Evolutionary conservation across 2,329 filamentous ascomycete species (phyloP).

Genomic region (Colletotrichum lindemuthianum): DNA sequence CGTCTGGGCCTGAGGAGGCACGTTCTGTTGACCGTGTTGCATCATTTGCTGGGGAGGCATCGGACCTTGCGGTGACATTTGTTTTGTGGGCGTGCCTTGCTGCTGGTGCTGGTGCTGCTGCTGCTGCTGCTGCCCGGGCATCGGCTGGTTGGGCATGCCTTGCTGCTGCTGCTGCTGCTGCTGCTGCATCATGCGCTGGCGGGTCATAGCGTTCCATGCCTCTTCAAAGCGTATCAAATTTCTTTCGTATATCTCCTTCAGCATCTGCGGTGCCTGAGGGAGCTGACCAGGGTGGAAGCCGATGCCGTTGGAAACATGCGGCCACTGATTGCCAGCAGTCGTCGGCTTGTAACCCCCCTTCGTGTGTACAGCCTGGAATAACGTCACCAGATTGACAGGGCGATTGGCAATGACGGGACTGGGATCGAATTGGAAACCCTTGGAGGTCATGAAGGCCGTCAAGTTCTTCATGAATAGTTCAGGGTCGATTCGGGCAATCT

Average conservation of each 20-base stretch:
- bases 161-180: slow-evolving; percentile 51
- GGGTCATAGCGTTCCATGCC: slow-evolving; percentile 66
- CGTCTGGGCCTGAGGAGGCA: slow-evolving; percentile 46
- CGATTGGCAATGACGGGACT: slow-evolving; percentile 80
- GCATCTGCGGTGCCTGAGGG: slow-evolving; percentile 73
- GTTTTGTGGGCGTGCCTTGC: slow-evolving; percentile 55
- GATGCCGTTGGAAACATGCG: slow-evolving; percentile 72
- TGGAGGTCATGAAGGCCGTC: slow-evolving; percentile 78
- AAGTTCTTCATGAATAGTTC: slow-evolving; percentile 82
- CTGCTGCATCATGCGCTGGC: slow-evolving; percentile 62
- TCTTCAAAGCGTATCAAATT: slow-evolving; percentile 84
- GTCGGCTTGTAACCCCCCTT: slow-evolving; percentile 84
- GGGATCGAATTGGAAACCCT: slow-evolving; percentile 77
- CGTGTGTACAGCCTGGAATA: slow-evolving; percentile 79
- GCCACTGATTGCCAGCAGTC: slow-evolving; percentile 77
- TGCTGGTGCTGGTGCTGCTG: slow-evolving; percentile 47
- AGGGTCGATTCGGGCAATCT: slow-evolving; percentile 58
- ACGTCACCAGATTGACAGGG: slow-evolving; percentile 76
- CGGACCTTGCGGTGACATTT: slow-evolving; percentile 46
- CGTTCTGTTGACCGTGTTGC: slow-evolving; percentile 50
- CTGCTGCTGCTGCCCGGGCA: slow-evolving; percentile 44
- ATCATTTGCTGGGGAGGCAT: slow-evolving; percentile 45
- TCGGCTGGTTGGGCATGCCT: slow-evolving; percentile 41
- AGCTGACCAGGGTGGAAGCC: slow-evolving; percentile 70
- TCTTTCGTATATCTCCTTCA: slow-evolving; percentile 78